Conservation (phyloP, 371 early-diverging fungal genomes). For the Globomyces sp. region DNA sequence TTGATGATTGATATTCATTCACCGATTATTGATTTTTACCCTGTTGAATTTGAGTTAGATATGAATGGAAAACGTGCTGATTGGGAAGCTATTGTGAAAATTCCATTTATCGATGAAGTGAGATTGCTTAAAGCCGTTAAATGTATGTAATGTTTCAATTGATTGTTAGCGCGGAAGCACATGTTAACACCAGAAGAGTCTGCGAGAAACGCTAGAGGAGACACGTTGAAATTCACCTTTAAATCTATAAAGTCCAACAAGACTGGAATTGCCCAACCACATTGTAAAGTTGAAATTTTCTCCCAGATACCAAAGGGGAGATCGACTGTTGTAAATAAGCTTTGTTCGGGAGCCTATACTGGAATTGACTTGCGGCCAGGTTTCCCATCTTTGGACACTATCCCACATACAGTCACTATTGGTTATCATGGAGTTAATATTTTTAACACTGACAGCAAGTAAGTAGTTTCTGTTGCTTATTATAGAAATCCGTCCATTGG, state of each 20-base stretch:
- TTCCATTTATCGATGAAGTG: conserved; percentile 58
- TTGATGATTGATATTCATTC: conserved; percentile 54
- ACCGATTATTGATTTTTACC: conserved; percentile 60
- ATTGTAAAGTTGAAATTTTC: conserved; percentile 61
- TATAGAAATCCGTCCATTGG: conserved; percentile 32
- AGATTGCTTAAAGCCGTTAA: conserved; percentile 39
- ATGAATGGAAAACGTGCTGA: conserved; percentile 65
- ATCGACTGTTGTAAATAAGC: neutral
- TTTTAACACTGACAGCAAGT: conserved; percentile 73
- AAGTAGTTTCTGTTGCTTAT: too few species aligned
- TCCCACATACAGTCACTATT: conserved; percentile 66
- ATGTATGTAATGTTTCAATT: conserved; percentile 17
- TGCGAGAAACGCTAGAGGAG: conserved; percentile 40
- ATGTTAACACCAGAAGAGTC: conserved; percentile 42
- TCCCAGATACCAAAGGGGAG: too few species aligned
- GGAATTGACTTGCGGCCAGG: conserved; percentile 78
- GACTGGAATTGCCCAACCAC: conserved; percentile 65
- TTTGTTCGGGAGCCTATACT: conserved; percentile 64
- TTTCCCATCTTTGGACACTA: conserved; percentile 83
- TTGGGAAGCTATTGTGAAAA: conserved; percentile 65
- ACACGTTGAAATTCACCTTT: conserved; percentile 31
- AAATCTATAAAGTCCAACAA: conserved; percentile 21
- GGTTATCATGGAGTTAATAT: conserved; percentile 78
- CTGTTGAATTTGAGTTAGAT: conserved; percentile 58
- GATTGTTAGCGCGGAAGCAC: conserved; percentile 32